Conservation (phyloP, 2,329 filamentous ascomycete species). For the Colletotrichum sp. region DNA sequence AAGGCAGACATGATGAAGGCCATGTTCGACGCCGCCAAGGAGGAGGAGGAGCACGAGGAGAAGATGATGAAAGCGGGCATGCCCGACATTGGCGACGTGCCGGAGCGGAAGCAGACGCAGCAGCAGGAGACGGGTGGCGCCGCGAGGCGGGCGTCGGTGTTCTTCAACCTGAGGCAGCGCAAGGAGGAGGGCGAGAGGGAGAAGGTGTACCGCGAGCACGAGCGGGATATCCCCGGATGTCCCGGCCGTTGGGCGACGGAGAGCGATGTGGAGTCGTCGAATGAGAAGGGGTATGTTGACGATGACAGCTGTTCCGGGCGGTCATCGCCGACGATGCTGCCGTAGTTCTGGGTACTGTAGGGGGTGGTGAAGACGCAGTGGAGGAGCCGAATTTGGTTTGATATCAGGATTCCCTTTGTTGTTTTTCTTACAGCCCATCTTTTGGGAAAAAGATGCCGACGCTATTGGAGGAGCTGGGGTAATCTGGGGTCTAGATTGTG, state of each 20-base stretch:
- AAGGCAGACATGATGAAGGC: constrained; percentile 28
- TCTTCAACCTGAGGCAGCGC: constrained; percentile 7
- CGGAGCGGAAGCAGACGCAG: not conserved
- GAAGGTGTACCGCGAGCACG: constrained; percentile 16
- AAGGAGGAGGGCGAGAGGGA: constrained; percentile 14
- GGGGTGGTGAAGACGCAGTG: not conserved
- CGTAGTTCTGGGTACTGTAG: not conserved
- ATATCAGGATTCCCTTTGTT: constrained; percentile 10
- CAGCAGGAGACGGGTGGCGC: not conserved
- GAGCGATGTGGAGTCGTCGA: constrained; percentile 16
- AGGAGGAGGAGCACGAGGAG: constrained; percentile 32
- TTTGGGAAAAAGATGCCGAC: not conserved
- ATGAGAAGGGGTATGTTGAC: constrained; percentile 22
- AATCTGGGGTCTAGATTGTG: constrained; percentile 9
- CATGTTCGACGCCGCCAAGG: constrained; percentile 42
- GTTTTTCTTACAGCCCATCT: not conserved
- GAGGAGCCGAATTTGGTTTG: not conserved
- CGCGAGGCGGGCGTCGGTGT: constrained; percentile 1
- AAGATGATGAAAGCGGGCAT: constrained; percentile 24
- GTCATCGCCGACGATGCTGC: constrained; percentile 12
- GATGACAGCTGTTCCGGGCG: constrained; percentile 16
- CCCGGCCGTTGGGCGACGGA: constrained; percentile 20
- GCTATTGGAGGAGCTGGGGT: not conserved
- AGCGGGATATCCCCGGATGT: constrained; percentile 19
- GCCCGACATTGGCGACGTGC: constrained; percentile 7